Evolutionary conservation across 1,139 yeast species (phyloP).

Genomic region (Maudiozyma humilis): DNA sequence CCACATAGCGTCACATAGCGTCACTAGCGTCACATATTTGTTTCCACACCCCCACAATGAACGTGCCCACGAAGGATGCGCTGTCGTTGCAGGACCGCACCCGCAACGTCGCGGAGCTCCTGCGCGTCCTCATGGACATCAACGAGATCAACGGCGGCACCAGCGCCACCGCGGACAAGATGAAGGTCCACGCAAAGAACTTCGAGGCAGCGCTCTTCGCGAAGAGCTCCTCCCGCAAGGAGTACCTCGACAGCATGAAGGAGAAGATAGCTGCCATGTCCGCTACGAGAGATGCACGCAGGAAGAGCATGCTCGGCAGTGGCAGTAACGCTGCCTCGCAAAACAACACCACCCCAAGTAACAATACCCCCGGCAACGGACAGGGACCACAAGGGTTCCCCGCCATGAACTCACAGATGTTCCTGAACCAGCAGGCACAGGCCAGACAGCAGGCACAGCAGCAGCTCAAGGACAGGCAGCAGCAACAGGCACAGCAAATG

Average conservation of each 20-base stretch:
- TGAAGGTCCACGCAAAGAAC: slow-evolving; percentile 31
- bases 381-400: slow-evolving; percentile 7
- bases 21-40: too few relatives aligned
- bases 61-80: slow-evolving; percentile 21
- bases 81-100: slow-evolving; percentile 30
- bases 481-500: slow-evolving; percentile 23
- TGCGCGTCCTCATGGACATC: slow-evolving; percentile 30
- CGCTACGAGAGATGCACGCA: slow-evolving; percentile 27
- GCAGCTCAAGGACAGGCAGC: slow-evolving; percentile 24
- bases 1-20: too few relatives aligned
- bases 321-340: background rate
- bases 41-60: too few relatives aligned
- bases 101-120: slow-evolving; percentile 28
- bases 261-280: slow-evolving; percentile 31
- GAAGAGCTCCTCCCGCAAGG: slow-evolving; percentile 29
- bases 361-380: slow-evolving; percentile 3
- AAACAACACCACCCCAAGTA: background rate
- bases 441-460: slow-evolving; percentile 41
- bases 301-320: slow-evolving; percentile 16
- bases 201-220: slow-evolving; percentile 32
- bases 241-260: slow-evolving; percentile 31
- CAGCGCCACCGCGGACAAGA: slow-evolving; percentile 29
- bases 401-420: slow-evolving; percentile 32
- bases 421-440: slow-evolving; percentile 45
- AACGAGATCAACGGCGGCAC: slow-evolving; percentile 31